Evolutionary conservation across 2,329 filamentous ascomycete genomes (phyloP).

Genomic region (Aspergillus hiratsukae): DNA sequence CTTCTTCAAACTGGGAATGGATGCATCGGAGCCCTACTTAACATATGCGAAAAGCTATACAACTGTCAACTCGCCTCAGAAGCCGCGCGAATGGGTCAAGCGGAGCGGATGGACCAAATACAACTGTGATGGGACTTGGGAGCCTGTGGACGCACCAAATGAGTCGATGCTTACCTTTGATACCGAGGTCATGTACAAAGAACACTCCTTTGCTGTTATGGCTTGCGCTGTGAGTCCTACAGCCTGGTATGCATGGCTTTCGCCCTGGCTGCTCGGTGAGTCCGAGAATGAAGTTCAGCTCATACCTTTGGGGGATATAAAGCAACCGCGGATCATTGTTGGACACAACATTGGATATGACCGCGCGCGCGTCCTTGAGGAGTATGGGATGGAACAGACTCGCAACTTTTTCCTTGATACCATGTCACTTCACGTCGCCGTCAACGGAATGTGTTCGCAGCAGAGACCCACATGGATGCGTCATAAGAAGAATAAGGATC

Average conservation of each 20-base stretch:
- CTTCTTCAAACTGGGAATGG: conserved; percentile 80
- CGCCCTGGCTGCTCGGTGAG: conserved; percentile 87
- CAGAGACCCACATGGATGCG: conserved; percentile 97
- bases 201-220: conserved; percentile 91
- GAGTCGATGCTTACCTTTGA: conserved; percentile 87
- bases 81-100: conserved; percentile 67
- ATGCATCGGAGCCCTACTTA: conserved; percentile 82
- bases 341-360: conserved; percentile 97
- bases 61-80: conserved; percentile 52
- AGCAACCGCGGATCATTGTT: conserved; percentile 70
- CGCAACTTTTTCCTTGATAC: conserved; percentile 89
- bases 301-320: conserved; percentile 77
- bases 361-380: conserved; percentile 78
- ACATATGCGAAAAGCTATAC: conserved; percentile 70
- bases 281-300: conserved; percentile 72
- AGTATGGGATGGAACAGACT: conserved; percentile 79
- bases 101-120: conserved; percentile 96
- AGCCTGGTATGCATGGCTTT: conserved; percentile 96
- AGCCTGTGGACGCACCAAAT: conserved; percentile 69
- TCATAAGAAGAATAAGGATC: conserved; percentile 82
- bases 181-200: conserved; percentile 94
- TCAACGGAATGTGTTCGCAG: conserved; percentile 97
- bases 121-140: conserved; percentile 65
- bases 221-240: conserved; percentile 86
- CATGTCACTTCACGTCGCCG: conserved; percentile 96